These are phyloP conservation scores for Fusarium tricinctum DNA, from an alignment of 2,329 filamentous ascomycete genomes.

Conservation along the genomic window DNA sequence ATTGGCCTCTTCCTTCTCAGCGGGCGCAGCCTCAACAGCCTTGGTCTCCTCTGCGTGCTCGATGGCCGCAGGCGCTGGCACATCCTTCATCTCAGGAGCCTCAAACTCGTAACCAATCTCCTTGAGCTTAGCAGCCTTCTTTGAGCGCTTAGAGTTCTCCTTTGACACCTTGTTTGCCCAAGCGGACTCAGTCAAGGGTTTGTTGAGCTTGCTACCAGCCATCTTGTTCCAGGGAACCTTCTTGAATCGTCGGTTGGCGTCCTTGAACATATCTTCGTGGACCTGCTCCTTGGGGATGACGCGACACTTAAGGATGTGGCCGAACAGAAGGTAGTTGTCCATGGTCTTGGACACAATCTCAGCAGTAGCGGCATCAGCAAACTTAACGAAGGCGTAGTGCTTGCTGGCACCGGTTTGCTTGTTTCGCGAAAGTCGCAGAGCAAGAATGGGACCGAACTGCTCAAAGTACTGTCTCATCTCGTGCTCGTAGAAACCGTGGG, in stretches of 20 bases:
- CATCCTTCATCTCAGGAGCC: slow-evolving; percentile 76
- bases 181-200: slow-evolving; percentile 78
- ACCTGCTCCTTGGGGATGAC: slow-evolving; percentile 81
- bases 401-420: slow-evolving; percentile 91
- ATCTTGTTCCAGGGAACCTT: slow-evolving; percentile 89
- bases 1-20: slow-evolving; percentile 52
- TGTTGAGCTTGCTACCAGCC: slow-evolving; percentile 79
- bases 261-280: slow-evolving; percentile 87
- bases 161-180: slow-evolving; percentile 83
- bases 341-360: slow-evolving; percentile 95
- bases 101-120: slow-evolving; percentile 87
- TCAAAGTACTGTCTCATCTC: slow-evolving; percentile 95
- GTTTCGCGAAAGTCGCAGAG: slow-evolving; percentile 88
- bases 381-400: slow-evolving; percentile 96
- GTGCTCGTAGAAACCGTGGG: slow-evolving; percentile 95
- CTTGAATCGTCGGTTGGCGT: slow-evolving; percentile 91
- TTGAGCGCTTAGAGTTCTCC: slow-evolving; percentile 78
- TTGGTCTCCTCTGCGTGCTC: slow-evolving; percentile 55
- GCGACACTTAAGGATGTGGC: slow-evolving; percentile 92
- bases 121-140: slow-evolving; percentile 81
- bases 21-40: slow-evolving; percentile 56
- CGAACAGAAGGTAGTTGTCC: slow-evolving; percentile 97
- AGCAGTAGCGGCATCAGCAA: slow-evolving; percentile 81
- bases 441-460: slow-evolving; percentile 88
- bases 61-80: slow-evolving; percentile 58